Percentiles rank a stretch among this genome's conserved stretches.
phyloP scores from a whole-genome alignment of 2,329 filamentous ascomycete species.

The Penicillium sp. region DNA sequence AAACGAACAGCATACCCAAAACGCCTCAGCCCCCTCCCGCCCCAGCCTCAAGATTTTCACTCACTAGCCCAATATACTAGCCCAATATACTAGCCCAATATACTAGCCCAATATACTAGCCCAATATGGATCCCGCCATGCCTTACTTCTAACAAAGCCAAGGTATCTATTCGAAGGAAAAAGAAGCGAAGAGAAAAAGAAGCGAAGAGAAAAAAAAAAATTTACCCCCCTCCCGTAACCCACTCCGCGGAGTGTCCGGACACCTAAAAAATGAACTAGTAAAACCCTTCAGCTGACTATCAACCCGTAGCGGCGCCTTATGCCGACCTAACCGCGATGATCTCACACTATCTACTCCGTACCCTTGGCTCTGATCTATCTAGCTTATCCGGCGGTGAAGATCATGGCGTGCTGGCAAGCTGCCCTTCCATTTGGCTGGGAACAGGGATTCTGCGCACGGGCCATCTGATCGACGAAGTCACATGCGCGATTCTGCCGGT shows the following conservation, averaged over 20 bases:
- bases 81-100: too few species aligned
- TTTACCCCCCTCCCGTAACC: background rate
- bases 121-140: constrained; percentile 1
- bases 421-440: background rate
- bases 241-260: background rate
- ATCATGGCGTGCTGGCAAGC: constrained; percentile 7
- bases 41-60: constrained; percentile 6
- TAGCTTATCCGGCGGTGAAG: constrained; percentile 20
- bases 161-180: constrained; percentile 1
- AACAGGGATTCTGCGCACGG: background rate
- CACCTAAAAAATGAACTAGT: background rate
- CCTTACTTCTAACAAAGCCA: constrained; percentile 2
- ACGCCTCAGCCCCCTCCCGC: background rate
- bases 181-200: constrained; percentile 8
- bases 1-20: background rate
- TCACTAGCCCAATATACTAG: constrained; percentile 4
- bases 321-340: constrained; percentile 26
- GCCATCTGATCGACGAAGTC: constrained; percentile 18
- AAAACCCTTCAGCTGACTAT: constrained; percentile 1
- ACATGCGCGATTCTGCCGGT: constrained; percentile 17
- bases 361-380: constrained; percentile 18
- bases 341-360: constrained; percentile 17
- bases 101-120: too few species aligned
- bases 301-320: constrained; percentile 14
- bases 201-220: constrained; percentile 1